These are phyloP conservation scores for Akanthomyces lecanii DNA, from an alignment of 2,329 filamentous ascomycete species.

Conservation along the genomic window DNA sequence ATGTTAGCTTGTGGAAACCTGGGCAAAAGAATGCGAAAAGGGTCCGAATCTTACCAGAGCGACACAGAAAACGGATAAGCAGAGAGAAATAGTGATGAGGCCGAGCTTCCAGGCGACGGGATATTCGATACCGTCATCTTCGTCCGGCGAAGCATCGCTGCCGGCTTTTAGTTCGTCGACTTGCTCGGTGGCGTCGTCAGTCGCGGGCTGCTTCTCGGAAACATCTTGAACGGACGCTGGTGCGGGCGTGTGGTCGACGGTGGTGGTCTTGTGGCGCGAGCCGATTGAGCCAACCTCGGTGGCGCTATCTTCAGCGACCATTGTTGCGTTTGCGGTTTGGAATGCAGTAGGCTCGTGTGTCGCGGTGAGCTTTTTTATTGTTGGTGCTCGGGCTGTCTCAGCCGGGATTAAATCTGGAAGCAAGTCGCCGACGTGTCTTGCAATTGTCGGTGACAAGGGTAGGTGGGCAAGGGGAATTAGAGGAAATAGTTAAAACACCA, in stretches of 20 bases:
- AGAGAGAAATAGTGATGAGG: constrained; percentile 17
- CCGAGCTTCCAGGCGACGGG: constrained; percentile 18
- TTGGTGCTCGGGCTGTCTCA: not conserved
- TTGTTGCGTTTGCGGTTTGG: not conserved
- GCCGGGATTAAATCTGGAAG: not conserved
- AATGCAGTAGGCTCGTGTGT: not conserved
- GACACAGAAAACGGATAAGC: constrained; percentile 17
- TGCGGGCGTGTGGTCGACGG: not conserved
- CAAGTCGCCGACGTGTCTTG: no score
- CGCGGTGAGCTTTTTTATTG: not conserved
- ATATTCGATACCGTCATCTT: constrained; percentile 33
- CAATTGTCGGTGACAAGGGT: no score
- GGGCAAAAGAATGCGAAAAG: no score
- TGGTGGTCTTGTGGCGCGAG: constrained; percentile 11
- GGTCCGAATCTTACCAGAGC: constrained; percentile 22
- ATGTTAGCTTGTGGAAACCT: not conserved
- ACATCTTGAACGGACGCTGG: not conserved
- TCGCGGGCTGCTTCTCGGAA: constrained; percentile 1
- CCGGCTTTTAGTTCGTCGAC: not conserved
- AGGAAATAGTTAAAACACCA: no score
- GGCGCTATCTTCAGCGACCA: constrained; percentile 11
- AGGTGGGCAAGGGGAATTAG: no score
- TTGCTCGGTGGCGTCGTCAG: not conserved
- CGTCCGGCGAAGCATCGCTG: not conserved
- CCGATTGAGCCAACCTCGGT: constrained; percentile 15